phyloP scores from a whole-genome alignment of 2,329 filamentous ascomycete species.

The Fusarium buharicum region DNA sequence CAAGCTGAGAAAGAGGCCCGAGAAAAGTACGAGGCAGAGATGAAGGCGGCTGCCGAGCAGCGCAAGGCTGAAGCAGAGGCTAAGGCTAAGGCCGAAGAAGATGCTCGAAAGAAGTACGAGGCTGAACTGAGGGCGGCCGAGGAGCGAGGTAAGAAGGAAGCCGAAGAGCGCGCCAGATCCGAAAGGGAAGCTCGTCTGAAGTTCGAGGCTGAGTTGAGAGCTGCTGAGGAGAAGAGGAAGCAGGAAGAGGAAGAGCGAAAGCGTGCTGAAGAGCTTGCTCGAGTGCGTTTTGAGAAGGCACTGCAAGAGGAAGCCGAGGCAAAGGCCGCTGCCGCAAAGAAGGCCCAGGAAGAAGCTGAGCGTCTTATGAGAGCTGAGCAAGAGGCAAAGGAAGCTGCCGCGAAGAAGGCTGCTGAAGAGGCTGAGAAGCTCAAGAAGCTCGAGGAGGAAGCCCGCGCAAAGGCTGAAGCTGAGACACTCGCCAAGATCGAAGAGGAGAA shows the following conservation, averaged over 20 bases:
- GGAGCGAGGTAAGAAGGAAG: constrained; percentile 58
- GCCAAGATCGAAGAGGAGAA: constrained; percentile 57
- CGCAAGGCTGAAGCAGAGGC: constrained; percentile 61
- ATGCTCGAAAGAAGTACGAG: constrained; percentile 60
- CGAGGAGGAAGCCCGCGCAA: constrained; percentile 54
- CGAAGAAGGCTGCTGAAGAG: constrained; percentile 52
- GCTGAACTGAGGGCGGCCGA: constrained; percentile 57
- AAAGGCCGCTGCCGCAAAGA: constrained; percentile 55
- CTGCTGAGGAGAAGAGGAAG: constrained; percentile 57
- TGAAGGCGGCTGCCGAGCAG: constrained; percentile 57
- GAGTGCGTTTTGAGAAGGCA: constrained; percentile 54
- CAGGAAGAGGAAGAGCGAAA: constrained; percentile 53
- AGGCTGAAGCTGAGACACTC: constrained; percentile 52
- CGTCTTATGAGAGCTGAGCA: constrained; percentile 52
- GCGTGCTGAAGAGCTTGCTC: constrained; percentile 61
- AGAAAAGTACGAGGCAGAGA: constrained; percentile 59
- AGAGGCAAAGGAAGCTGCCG: constrained; percentile 55
- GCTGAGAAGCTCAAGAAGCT: constrained; percentile 57
- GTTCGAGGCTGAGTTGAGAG: constrained; percentile 55
- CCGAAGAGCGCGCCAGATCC: constrained; percentile 57
- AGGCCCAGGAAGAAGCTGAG: constrained; percentile 57
- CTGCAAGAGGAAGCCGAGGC: constrained; percentile 56
- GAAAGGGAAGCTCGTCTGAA: constrained; percentile 53
- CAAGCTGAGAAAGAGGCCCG: constrained; percentile 54
- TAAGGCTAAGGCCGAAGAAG: constrained; percentile 57